Percentiles rank a stretch among this genome's conserved stretches.
These are phyloP conservation scores for Kentomonas sorsogonicus DNA, from an alignment of 208 protist genomes.

Conservation along the genomic window DNA sequence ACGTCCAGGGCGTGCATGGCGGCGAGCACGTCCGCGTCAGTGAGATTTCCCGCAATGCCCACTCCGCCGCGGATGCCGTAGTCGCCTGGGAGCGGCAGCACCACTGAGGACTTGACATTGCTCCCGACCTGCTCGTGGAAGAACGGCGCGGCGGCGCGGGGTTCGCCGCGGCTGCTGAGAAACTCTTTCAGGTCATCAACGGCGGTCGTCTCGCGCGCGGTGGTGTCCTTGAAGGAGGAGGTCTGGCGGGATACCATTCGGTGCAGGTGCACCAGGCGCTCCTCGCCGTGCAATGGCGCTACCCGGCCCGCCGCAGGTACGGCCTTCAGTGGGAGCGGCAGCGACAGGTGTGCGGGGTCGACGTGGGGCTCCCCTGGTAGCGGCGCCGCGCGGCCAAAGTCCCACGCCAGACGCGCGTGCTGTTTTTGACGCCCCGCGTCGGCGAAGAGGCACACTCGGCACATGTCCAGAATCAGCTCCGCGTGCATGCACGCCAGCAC, in stretches of 20 bases:
- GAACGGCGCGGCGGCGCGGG: constrained; percentile 52
- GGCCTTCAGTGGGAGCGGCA: constrained; percentile 61
- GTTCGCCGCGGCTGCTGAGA: constrained; percentile 22
- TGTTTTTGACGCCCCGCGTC: constrained; percentile 51
- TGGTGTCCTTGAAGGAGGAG: constrained; percentile 55
- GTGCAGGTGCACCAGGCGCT: constrained; percentile 63
- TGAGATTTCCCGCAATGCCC: constrained; percentile 45
- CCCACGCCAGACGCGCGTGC: constrained; percentile 73
- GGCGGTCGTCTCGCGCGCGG: constrained; percentile 32
- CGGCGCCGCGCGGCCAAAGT: constrained; percentile 67
- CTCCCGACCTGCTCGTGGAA: constrained; percentile 42
- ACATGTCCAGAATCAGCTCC: constrained; percentile 75
- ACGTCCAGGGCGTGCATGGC: constrained; percentile 86
- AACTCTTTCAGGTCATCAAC: constrained; percentile 42
- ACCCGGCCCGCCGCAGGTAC: constrained; percentile 28
- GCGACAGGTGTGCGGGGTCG: constrained; percentile 39
- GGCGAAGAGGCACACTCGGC: constrained; percentile 54
- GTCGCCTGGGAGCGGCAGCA: constrained; percentile 60
- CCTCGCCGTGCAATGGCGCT: constrained; percentile 48
- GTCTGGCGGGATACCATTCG: constrained; percentile 41
- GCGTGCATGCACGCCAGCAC: constrained; percentile 85
- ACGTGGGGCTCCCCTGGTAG: constrained; percentile 38
- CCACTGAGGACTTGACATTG: constrained; percentile 60
- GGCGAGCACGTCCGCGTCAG: constrained; percentile 56
- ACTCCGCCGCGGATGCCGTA: constrained; percentile 81